phyloP scores from a whole-genome alignment of 1,284 basidiomycete genomes.

The Ceratobasidium sp. region DNA sequence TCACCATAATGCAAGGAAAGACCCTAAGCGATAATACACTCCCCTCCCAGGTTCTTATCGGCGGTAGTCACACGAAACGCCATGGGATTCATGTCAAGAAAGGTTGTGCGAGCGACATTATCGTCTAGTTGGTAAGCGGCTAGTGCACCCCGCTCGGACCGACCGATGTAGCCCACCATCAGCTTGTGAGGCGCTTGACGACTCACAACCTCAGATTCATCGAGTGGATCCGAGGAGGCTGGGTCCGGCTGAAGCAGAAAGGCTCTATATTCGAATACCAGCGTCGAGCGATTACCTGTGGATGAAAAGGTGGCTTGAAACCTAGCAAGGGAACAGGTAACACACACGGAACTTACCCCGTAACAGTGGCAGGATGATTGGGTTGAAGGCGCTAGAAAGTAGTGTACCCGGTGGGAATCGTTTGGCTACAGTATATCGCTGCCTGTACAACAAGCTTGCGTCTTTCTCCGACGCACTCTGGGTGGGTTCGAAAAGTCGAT shows the following conservation, averaged over 20 bases:
- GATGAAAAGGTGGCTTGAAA: not conserved
- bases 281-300: constrained; percentile 24
- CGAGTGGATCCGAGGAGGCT: constrained; percentile 8
- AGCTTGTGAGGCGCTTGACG: constrained; percentile 39
- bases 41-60: constrained; percentile 20
- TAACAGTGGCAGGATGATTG: constrained; percentile 27
- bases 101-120: constrained; percentile 34
- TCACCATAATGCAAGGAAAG: constrained; percentile 12
- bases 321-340: not conserved
- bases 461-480: not conserved
- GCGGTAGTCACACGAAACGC: constrained; percentile 21
- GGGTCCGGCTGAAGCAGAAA: constrained; percentile 11
- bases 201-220: constrained; percentile 36
- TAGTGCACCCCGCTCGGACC: constrained; percentile 28
- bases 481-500: constrained; percentile 37
- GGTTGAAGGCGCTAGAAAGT: constrained; percentile 19
- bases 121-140: constrained; percentile 39
- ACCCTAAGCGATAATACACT: constrained; percentile 37
- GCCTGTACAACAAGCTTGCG: constrained; percentile 6
- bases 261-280: constrained; percentile 37
- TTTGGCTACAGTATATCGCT: constrained; percentile 34
- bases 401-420: constrained; percentile 24
- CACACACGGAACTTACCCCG: constrained; percentile 1
- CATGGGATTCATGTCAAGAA: constrained; percentile 43
- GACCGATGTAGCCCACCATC: constrained; percentile 41